Conservation (phyloP, 2,329 filamentous ascomycete genomes). For the Calonectria ilicicola region DNA sequence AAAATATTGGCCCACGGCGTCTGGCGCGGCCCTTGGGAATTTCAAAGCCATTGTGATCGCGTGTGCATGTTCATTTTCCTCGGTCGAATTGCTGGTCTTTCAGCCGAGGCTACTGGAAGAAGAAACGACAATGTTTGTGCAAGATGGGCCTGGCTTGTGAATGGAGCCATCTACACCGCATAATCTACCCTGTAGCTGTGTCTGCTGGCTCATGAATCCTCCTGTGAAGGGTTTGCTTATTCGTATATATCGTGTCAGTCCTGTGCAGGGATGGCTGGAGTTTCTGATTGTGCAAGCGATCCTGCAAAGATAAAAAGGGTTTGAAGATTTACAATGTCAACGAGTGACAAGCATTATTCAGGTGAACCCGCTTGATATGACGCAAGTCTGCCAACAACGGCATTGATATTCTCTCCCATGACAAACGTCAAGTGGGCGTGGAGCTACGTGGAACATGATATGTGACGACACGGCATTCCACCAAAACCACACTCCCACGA, state of each 20-base stretch:
- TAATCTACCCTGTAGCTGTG: neutral
- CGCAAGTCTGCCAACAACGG: neutral
- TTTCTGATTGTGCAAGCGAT: neutral
- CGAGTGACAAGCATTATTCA: neutral
- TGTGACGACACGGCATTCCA: conserved; percentile 7
- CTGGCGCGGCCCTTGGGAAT: conserved; percentile 9
- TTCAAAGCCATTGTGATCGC: neutral
- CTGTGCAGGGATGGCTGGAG: too few relatives aligned
- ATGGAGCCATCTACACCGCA: neutral
- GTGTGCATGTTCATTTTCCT: neutral
- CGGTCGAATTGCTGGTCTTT: neutral
- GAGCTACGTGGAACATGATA: neutral
- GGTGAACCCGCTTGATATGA: neutral
- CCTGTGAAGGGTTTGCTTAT: too few relatives aligned
- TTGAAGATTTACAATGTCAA: neutral
- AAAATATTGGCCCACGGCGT: conserved; percentile 4
- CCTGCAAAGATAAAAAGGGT: too few relatives aligned
- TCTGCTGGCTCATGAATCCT: neutral
- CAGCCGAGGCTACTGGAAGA: neutral
- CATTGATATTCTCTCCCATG: neutral
- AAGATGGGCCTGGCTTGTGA: neutral
- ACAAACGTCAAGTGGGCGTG: conserved; percentile 3
- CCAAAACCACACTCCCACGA: neutral
- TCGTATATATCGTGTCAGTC: too few relatives aligned
- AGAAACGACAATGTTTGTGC: neutral